Percentiles rank a stretch among this genome's conserved stretches.
phyloP scores from a whole-genome alignment of 352 stramenopile genomes.

The Pythium vanterpoolii region DNA sequence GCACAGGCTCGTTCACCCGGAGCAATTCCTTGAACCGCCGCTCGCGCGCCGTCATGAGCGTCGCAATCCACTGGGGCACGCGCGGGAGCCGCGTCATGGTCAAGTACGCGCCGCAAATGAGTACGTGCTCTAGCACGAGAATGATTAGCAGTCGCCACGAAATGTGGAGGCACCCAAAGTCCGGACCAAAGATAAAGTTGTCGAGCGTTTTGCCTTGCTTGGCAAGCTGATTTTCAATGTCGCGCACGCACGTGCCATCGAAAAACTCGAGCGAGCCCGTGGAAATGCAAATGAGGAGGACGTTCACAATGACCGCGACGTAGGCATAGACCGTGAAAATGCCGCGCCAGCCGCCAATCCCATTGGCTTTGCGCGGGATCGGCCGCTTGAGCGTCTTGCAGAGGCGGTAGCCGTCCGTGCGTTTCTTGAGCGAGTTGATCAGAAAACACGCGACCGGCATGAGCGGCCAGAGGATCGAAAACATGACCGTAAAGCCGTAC shows the following conservation, averaged over 20 bases:
- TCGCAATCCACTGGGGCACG: constrained; percentile 27
- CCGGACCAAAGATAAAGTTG: constrained; percentile 34
- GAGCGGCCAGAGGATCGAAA: constrained; percentile 40
- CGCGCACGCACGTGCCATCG: constrained; percentile 25
- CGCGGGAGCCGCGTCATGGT: constrained; percentile 26
- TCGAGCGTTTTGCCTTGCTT: constrained; percentile 31
- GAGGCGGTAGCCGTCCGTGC: constrained; percentile 35
- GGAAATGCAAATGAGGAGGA: constrained; percentile 36
- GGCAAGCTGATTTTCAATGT: constrained; percentile 29
- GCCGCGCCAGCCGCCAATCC: constrained; percentile 37
- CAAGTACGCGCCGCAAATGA: constrained; percentile 32
- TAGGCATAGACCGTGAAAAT: constrained; percentile 36
- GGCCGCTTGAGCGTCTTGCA: constrained; percentile 40
- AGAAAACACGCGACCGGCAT: constrained; percentile 42
- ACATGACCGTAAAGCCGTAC: constrained; percentile 48
- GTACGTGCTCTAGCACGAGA: constrained; percentile 28
- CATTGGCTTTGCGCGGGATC: constrained; percentile 38
- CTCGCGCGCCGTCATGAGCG: constrained; percentile 31
- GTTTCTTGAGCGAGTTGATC: constrained; percentile 40
- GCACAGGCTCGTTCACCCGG: constrained; percentile 18
- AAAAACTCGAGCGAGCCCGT: constrained; percentile 41
- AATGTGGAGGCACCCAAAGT: constrained; percentile 36
- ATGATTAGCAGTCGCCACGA: constrained; percentile 32
- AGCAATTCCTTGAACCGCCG: constrained; percentile 36
- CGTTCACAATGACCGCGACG: constrained; percentile 38